Evolutionary conservation across 2,329 filamentous ascomycete genomes (phyloP), one percentile per base, ranked within the genome.

Genomic region (Ascochyta koolunga): DNA sequence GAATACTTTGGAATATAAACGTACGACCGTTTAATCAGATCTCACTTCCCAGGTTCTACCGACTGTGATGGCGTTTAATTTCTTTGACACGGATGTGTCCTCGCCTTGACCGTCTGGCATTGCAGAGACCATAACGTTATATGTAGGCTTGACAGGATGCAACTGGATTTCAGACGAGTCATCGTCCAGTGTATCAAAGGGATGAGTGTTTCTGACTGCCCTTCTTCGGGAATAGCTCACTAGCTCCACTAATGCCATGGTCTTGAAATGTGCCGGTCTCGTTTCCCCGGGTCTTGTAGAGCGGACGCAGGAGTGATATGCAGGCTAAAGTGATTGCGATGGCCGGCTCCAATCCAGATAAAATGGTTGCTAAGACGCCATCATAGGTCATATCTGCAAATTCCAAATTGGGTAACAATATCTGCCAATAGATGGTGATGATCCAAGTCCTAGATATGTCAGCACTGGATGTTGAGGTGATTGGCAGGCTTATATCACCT

Each of bases 391-490:
- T 64, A 27, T 67, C 63, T 0, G 42, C 19, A 11, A 66, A 66
- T 33, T 62, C 37, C 1, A 66, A 31, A 4, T 10, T 9, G 0
- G 55, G 55, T 0, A 67, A 50, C 0, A 58, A n/a, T 1, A 52
- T 57, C 33, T 67, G 62, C 11, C 62, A 58, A 21, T 68, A 68
- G 13, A 66, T 62, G 10, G 59, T 67, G 18, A 67, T 61, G 11
- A 60, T 54, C 62, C 62, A 67, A 1, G 65, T 66, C 2, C 65
- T 68, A 6, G 11, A 25, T 10, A 5, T 31, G 11, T 41, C 21
- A n/a, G 24, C 4, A 32, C 8, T 24, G 22, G 3, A 24, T 24
- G 8, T 8, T 6, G 22, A 3, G 22, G 22, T 24, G 3, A 24
- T 24, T 1, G 22, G 22, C 4, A 9, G 4, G 53, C 59, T 41